These are phyloP conservation scores for Aspergillus ostianus DNA, from an alignment of 495 filamentous ascomycete genomes.

Conservation along the genomic window DNA sequence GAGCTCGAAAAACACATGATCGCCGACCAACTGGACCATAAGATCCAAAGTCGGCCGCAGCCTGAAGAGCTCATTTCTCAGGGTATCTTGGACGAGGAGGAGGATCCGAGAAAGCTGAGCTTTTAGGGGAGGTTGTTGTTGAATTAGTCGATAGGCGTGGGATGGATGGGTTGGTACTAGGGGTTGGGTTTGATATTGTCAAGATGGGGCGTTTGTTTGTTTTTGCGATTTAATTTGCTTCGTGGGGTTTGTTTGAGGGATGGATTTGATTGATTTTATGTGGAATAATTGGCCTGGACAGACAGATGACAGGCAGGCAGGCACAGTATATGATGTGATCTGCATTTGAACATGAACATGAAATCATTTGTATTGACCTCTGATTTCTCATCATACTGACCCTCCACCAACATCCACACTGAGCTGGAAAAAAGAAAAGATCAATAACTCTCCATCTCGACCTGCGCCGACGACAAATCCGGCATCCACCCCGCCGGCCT, in stretches of 20 bases:
- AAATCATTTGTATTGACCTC: background rate
- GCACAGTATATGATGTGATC: background rate
- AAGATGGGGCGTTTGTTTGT: too few relatives aligned
- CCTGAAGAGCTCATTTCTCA: slow-evolving; percentile 73
- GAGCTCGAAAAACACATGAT: slow-evolving; percentile 85
- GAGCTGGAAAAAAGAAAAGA: slow-evolving; percentile 1
- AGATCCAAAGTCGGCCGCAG: slow-evolving; percentile 70
- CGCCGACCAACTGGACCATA: slow-evolving; percentile 78
- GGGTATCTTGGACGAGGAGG: slow-evolving; percentile 69
- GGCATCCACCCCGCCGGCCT: slow-evolving; percentile 91
- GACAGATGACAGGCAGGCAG: background rate
- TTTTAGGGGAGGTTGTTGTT: slow-evolving; percentile 1
- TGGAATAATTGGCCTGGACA: background rate
- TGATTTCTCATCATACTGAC: background rate
- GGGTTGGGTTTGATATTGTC: background rate
- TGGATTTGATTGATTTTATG: too few relatives aligned
- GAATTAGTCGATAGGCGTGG: background rate
- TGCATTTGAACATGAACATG: background rate
- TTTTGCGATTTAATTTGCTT: too few relatives aligned
- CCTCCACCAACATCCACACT: background rate
- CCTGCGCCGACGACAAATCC: slow-evolving; percentile 55
- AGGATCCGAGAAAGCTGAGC: slow-evolving; percentile 34
- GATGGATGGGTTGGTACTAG: background rate
- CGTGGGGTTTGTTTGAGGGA: too few relatives aligned
- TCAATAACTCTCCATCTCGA: slow-evolving; percentile 45